Evolutionary conservation across 2,329 filamentous ascomycete species (phyloP), one percentile per base, ranked within the genome.

Genomic region (Xylaria digitata): DNA sequence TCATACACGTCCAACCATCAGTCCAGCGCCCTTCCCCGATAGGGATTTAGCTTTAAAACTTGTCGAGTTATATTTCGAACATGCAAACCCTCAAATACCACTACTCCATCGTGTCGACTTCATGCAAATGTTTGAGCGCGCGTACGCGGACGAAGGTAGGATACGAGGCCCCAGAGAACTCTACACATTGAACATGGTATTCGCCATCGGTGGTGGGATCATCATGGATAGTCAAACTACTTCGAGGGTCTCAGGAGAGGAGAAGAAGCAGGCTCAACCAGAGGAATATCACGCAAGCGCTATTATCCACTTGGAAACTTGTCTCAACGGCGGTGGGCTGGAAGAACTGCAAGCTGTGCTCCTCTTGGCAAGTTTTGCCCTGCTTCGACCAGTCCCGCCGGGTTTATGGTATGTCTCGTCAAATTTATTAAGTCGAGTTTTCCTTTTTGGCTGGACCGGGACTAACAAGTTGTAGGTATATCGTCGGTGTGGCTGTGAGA

Each of bases 131-230:
- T 92, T 97, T 76, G 90, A 97, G 61, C 87, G 88, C 52, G 92
- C 93, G 0, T 97, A 97, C 78, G 84, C 87, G 4, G 86, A 87
- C 0, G 87, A 91, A 21, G 85, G 87, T 53, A 87, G 88, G 65
- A 85, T 87, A 60, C 86, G 91, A 30, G 92, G 91, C 1, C 87
- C 93, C 4, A 86, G 91, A 61, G 94, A 97, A 79, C 85, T 96
- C n/a, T 98, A 97, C 80, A 88, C 96, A 82, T 84, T 98, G 69
- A 97, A 97, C 79, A 97, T 98, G 80, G 94, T 98, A 26, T 98
- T 97, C 81, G 95, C 95, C 15, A 97, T 98, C 74, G 96, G 96
- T 6, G 92, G 92, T 19, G 95, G 94, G 19, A 97, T 97, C 73
- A 97, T 97, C 71, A 89, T 97, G 72, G 82, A 91, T 78, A 81